Conservation (phyloP, 1,139 yeast species). For the Geotrichum aggregatum region DNA sequence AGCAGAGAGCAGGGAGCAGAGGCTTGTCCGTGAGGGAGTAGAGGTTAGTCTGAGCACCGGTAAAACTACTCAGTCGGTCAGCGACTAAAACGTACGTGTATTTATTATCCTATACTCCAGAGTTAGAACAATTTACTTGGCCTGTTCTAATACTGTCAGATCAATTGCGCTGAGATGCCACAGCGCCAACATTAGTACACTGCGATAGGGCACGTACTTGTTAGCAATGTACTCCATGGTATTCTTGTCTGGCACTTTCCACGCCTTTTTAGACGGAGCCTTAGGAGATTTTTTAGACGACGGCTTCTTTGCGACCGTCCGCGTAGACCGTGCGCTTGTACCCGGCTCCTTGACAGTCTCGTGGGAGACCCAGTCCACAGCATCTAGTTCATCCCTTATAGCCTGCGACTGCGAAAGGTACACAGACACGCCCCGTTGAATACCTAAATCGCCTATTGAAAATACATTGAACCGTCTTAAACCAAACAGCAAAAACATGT, state of each 20-base stretch:
- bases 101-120: no score
- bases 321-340: slow-evolving; percentile 22
- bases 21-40: no score
- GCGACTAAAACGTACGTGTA: no score
- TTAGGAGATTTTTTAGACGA: slow-evolving; percentile 28
- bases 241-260: slow-evolving; percentile 35
- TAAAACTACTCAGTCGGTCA: no score
- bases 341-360: slow-evolving; percentile 32
- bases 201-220: slow-evolving; percentile 60
- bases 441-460: slow-evolving; percentile 76
- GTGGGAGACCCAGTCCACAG: slow-evolving; percentile 20
- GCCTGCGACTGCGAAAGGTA: slow-evolving; percentile 59
- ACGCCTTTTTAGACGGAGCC: slow-evolving; percentile 40
- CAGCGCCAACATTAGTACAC: slow-evolving; percentile 64
- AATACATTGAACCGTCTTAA: slow-evolving; percentile 64
- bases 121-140: no score
- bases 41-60: no score
- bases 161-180: slow-evolving; percentile 69
- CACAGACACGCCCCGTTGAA: slow-evolving; percentile 71
- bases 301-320: slow-evolving; percentile 13
- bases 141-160: slow-evolving; percentile 36
- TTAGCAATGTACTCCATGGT: slow-evolving; percentile 51
- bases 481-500: slow-evolving; percentile 76
- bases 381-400: slow-evolving; percentile 27
- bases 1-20: no score